Evolutionary conservation across 176 grass and related monocot genomes (phyloP).

Genomic region (Alloteropsis semialata): DNA sequence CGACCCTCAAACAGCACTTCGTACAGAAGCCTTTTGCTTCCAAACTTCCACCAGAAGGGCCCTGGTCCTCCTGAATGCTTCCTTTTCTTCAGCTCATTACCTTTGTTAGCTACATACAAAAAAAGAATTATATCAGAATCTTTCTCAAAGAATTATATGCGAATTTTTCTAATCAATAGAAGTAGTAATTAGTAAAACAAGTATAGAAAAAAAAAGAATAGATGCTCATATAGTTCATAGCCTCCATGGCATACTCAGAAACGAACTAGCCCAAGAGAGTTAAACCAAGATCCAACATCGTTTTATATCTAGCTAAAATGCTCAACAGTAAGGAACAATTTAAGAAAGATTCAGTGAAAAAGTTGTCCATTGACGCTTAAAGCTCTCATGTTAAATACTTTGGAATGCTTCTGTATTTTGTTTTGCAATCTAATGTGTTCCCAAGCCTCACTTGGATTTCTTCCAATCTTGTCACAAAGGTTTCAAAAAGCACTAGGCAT

Average conservation of each 20-base stretch:
- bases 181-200: background rate
- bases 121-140: slow-evolving; percentile 1
- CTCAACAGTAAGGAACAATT: background rate
- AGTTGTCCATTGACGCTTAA: background rate
- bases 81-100: slow-evolving; percentile 53
- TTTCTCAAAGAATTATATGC: background rate
- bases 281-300: background rate
- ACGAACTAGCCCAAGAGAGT: background rate
- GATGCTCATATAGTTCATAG: background rate
- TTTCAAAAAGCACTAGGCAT: no score
- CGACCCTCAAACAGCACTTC: slow-evolving; percentile 49
- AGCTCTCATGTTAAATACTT: background rate
- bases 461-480: no score
- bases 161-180: background rate
- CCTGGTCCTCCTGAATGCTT: slow-evolving; percentile 36
- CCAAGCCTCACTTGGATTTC: background rate
- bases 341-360: slow-evolving; percentile 7
- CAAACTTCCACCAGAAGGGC: slow-evolving; percentile 93
- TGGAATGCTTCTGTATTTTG: background rate
- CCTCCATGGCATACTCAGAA: background rate
- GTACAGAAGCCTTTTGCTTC: slow-evolving; percentile 84
- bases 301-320: background rate
- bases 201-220: background rate
- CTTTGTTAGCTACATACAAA: slow-evolving; percentile 19
- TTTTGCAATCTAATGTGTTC: slow-evolving; percentile 9